These are phyloP conservation scores for Telfairia occidentalis DNA, from an alignment of 331 rosid genomes.

Conservation along the genomic window DNA sequence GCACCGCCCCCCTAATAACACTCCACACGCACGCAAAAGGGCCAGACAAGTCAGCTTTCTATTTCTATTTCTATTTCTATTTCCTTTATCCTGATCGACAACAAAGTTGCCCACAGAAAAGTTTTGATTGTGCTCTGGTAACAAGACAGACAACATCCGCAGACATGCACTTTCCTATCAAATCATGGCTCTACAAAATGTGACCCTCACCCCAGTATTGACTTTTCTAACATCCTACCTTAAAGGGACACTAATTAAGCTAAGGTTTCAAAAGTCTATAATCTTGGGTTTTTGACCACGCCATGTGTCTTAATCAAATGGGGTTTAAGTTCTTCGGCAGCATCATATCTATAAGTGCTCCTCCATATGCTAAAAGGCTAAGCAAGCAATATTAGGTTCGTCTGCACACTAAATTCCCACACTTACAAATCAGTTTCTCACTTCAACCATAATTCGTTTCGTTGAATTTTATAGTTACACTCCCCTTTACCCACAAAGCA, in stretches of 20 bases:
- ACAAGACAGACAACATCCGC: background rate
- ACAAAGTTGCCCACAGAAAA: background rate
- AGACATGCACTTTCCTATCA: conserved; percentile 7
- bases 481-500: conserved; percentile 15
- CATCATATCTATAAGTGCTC: background rate
- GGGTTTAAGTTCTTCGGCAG: background rate
- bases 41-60: background rate
- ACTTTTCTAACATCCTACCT: conserved; percentile 6
- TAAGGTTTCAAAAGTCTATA: background rate
- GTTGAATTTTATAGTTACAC: conserved; percentile 11
- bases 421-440: background rate
- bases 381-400: conserved; percentile 7
- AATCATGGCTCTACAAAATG: background rate
- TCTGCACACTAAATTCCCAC: background rate
- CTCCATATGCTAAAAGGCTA: conserved; percentile 6
- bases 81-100: background rate
- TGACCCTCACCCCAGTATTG: background rate
- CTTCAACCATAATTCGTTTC: background rate
- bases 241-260: background rate
- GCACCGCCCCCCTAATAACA: conserved; percentile 3
- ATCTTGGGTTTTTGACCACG: background rate
- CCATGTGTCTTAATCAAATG: background rate
- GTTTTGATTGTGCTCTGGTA: background rate
- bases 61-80: background rate
- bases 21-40: conserved; percentile 3